Evolutionary conservation across 139 green algal species (phyloP).

Genomic region (Spirogloea muscicola): DNA sequence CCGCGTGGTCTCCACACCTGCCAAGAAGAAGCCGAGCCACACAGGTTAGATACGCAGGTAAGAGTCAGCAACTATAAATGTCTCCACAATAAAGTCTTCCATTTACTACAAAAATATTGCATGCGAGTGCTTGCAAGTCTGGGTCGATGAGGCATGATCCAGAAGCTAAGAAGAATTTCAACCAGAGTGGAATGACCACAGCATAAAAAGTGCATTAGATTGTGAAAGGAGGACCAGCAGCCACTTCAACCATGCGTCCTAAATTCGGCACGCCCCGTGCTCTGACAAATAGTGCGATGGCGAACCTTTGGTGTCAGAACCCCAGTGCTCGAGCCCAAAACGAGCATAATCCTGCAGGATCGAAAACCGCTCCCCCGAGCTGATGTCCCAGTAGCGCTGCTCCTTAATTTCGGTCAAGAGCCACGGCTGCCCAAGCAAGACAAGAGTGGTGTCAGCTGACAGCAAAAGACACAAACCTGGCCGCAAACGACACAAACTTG

Average conservation of each 20-base stretch:
- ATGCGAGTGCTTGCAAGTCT: too few species aligned
- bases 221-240: not conserved
- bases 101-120: too few species aligned
- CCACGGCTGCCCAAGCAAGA: slow-evolving; percentile 69
- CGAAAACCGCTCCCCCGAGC: slow-evolving; percentile 79
- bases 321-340: slow-evolving; percentile 91
- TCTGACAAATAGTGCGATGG: too few species aligned
- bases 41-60: not conserved
- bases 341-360: slow-evolving; percentile 69
- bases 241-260: not conserved
- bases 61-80: not conserved
- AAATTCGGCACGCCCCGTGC: too few species aligned
- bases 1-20: slow-evolving; percentile 84
- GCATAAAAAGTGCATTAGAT: not conserved
- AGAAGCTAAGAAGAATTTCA: too few species aligned
- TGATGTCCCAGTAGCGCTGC: slow-evolving; percentile 93
- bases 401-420: slow-evolving; percentile 96
- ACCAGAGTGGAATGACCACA: not conserved
- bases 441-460: not conserved
- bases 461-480: not conserved
- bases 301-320: slow-evolving; percentile 63
- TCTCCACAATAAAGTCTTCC: not conserved
- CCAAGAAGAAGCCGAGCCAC: not conserved
- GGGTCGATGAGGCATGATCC: too few species aligned
- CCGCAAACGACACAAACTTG: too few species aligned